phyloP scores from a whole-genome alignment of 2,329 filamentous ascomycete genomes.

The Kalmusia sp. region DNA sequence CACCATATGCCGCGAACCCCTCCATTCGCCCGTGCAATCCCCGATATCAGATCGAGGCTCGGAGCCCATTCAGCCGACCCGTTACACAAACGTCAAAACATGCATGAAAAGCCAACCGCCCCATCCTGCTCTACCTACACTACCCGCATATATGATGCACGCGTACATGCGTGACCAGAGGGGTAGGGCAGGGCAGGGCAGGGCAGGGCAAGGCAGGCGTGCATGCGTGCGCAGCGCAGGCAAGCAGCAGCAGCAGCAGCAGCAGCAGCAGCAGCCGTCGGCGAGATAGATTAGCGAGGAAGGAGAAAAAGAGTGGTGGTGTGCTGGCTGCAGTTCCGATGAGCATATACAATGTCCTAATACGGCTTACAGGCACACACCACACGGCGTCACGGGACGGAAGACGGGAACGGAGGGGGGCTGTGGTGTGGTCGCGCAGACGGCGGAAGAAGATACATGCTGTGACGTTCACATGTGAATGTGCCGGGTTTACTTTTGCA shows the following conservation, averaged over 20 bases:
- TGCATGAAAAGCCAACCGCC: neutral
- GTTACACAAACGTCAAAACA: neutral
- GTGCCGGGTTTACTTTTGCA: no score
- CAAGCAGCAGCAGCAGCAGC: no score
- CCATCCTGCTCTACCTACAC: neutral
- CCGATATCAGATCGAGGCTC: neutral
- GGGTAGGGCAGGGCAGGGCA: constrained; percentile 16
- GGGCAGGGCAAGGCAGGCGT: constrained; percentile 10
- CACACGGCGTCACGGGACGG: no score
- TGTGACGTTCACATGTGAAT: no score
- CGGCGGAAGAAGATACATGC: no score
- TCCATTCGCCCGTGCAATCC: no score
- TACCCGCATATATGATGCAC: neutral
- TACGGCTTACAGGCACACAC: neutral
- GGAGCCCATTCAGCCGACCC: neutral
- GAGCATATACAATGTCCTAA: constrained; percentile 18
- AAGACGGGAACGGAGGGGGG: no score
- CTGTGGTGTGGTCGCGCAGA: no score
- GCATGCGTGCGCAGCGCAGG: no score
- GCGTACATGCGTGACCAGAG: neutral
- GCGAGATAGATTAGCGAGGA: constrained; percentile 17
- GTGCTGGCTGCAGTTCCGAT: constrained; percentile 8
- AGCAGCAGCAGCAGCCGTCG: constrained; percentile 16
- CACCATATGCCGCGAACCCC: no score
- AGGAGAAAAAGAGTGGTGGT: neutral